Conservation (phyloP, 179 eudicot species). For the Drosera spatulata region DNA sequence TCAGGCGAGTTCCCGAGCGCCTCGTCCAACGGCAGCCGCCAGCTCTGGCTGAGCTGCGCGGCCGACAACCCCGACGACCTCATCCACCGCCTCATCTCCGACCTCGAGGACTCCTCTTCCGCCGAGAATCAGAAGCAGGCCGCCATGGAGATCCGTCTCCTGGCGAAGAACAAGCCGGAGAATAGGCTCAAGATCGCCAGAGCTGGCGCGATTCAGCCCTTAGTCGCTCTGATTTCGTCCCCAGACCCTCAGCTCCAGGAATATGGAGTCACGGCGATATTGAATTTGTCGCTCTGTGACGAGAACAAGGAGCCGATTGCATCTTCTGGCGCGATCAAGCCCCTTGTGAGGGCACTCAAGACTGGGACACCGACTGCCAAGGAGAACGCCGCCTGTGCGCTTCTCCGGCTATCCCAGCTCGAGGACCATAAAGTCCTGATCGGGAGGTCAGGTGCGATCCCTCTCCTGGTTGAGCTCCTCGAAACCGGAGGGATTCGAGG, state of each 20-base stretch:
- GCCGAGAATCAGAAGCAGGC: slow-evolving; percentile 38
- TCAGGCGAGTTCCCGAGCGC: slow-evolving; percentile 67
- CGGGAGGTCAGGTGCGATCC: slow-evolving; percentile 51
- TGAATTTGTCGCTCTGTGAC: slow-evolving; percentile 71
- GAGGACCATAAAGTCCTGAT: slow-evolving; percentile 34
- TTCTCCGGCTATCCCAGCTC: slow-evolving; percentile 36
- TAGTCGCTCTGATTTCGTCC: slow-evolving; percentile 41
- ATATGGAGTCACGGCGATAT: slow-evolving; percentile 75
- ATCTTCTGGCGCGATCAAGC: slow-evolving; percentile 57
- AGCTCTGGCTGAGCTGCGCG: slow-evolving; percentile 49
- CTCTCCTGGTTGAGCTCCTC: slow-evolving; percentile 31
- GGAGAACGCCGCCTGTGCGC: slow-evolving; percentile 57
- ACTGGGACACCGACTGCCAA: slow-evolving; percentile 38
- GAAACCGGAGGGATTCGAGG: slow-evolving; percentile 41
- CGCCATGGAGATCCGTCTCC: slow-evolving; percentile 58
- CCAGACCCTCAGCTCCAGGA: slow-evolving; percentile 54
- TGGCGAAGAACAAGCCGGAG: slow-evolving; percentile 78
- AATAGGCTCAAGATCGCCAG: slow-evolving; percentile 64
- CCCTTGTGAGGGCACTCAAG: slow-evolving; percentile 34
- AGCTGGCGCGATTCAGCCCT: slow-evolving; percentile 67
- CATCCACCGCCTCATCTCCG: slow-evolving; percentile 38
- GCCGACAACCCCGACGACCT: slow-evolving; percentile 50
- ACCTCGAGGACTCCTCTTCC: slow-evolving; percentile 28
- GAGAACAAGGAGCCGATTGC: slow-evolving; percentile 59
- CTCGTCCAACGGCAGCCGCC: slow-evolving; percentile 35